A percentile compares a stretch with the other conserved stretches of the same genome.
These are phyloP conservation scores for Capsaspora owczarzaki DNA, from an alignment of 78 protist genomes.

Conservation along the genomic window DNA sequence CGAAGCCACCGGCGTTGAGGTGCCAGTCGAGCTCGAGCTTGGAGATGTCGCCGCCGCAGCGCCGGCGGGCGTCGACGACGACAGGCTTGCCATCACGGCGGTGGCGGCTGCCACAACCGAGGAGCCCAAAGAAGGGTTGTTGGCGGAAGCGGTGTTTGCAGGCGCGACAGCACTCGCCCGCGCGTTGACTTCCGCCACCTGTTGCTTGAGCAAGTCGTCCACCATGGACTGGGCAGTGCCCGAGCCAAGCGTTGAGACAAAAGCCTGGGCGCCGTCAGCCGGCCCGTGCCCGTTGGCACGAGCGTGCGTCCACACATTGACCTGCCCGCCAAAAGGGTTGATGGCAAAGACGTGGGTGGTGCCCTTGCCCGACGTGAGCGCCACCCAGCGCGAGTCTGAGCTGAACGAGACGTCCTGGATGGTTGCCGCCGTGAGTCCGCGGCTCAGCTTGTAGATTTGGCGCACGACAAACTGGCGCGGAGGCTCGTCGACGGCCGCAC, in stretches of 20 bases:
- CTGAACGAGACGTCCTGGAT: conserved; percentile 9
- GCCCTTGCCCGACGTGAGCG: conserved; percentile 20
- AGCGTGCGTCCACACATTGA: conserved; percentile 12
- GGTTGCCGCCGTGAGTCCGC: conserved; percentile 23
- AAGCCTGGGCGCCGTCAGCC: background rate
- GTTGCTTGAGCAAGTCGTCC: background rate
- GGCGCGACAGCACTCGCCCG: no score
- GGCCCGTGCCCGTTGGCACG: background rate
- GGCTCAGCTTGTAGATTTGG: conserved; percentile 20
- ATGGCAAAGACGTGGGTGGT: conserved; percentile 35
- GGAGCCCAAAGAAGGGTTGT: no score
- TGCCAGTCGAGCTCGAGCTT: no score
- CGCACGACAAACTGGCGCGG: background rate
- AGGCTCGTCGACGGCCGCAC: background rate
- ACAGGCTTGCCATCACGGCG: no score
- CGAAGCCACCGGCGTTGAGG: no score
- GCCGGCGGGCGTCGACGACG: no score
- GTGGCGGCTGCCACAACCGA: no score
- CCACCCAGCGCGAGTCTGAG: conserved; percentile 33
- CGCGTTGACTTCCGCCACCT: no score
- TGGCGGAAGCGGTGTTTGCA: no score
- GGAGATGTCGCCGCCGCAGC: no score
- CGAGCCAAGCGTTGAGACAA: no score
- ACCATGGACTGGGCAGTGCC: no score
- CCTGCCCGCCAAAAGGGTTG: conserved; percentile 11